Base-by-base conservation (phyloP, 208 protist species). In the Cochliopodium minus region DNA sequence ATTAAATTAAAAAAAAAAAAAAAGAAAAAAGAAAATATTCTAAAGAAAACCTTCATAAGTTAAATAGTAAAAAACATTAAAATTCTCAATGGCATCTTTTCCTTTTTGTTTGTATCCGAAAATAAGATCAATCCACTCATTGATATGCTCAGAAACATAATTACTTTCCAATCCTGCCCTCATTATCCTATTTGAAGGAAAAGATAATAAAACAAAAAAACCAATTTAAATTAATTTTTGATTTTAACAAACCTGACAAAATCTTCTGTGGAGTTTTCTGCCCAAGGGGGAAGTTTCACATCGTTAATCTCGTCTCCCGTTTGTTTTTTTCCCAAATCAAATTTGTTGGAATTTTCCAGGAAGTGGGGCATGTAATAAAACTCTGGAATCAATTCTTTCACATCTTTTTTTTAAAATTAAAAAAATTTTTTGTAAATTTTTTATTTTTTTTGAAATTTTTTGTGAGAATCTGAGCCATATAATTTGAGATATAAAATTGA, bases 121-220 rank as follows among this genome's bases (percentile, higher is more conserved):
- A 40, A 97, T 90, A 11, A 99, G 78, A 67, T 99, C 92, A 63
- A 99, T 95, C 94, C 95, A 99, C 39, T 95, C 64, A 70, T 96
- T 78, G 54, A 99, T 72, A 60, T 87, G 71, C 0, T 61, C 67
- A 1, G 85, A 94, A 0, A 98, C 93, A 65, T 94, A 80, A 32
- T 94, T 84, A 52, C 73, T 78, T 67, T 99, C 95, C 2, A 99
- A 74, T 6, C 90, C 90, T 35, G 79, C 79, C 13, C 91, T 76
- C 69, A 94, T 85, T 32, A 79, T 73, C 49, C 81, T 87, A 17
- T 66, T 52, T 57, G 86, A 86, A n/a, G n/a, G n/a, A n/a, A n/a
- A n/a, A n/a, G n/a, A n/a, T n/a, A n/a, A n/a, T n/a, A n/a, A n/a
- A n/a, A n/a, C n/a, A n/a, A n/a, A n/a, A n/a, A n/a, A n/a, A n/a